These are phyloP conservation scores for Corinectria fuckeliana DNA, from an alignment of 2,329 filamentous ascomycete species.

Conservation along the genomic window DNA sequence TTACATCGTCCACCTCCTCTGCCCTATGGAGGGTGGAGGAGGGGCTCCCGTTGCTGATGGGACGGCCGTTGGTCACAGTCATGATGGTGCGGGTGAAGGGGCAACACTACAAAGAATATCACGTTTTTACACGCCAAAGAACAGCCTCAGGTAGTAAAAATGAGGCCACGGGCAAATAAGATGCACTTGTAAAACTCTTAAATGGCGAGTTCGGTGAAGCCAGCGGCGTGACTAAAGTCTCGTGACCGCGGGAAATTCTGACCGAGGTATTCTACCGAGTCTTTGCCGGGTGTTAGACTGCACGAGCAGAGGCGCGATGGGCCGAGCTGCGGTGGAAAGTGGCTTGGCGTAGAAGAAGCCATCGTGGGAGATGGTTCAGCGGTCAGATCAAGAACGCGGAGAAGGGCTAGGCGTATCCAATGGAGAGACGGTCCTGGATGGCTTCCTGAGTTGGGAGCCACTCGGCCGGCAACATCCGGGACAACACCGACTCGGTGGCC, in stretches of 20 bases:
- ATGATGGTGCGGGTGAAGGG: constrained; percentile 27
- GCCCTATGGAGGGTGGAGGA: constrained; percentile 40
- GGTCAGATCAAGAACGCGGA: neutral
- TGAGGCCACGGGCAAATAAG: neutral
- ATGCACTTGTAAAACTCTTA: constrained; percentile 20
- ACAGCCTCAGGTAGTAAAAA: neutral
- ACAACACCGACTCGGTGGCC: neutral
- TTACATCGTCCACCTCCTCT: constrained; percentile 42
- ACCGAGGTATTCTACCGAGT: constrained; percentile 33
- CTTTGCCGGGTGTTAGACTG: constrained; percentile 30
- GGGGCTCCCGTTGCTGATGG: constrained; percentile 28
- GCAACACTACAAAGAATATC: neutral
- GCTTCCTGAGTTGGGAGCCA: neutral
- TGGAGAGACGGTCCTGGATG: constrained; percentile 11
- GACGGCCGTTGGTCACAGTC: constrained; percentile 34
- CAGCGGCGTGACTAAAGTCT: constrained; percentile 29
- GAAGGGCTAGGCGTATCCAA: neutral
- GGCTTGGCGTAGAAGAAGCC: neutral
- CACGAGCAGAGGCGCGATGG: neutral
- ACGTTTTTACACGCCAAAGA: neutral
- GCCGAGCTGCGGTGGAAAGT: neutral
- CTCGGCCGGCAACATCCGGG: neutral
- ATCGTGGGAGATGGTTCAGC: neutral
- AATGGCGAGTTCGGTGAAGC: constrained; percentile 25
- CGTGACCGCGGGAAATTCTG: constrained; percentile 36